A percentile compares a stretch with the other conserved stretches of the same genome.
These are phyloP conservation scores for Cordyceps farinosa DNA, from an alignment of 2,329 filamentous ascomycete species.

Conservation along the genomic window DNA sequence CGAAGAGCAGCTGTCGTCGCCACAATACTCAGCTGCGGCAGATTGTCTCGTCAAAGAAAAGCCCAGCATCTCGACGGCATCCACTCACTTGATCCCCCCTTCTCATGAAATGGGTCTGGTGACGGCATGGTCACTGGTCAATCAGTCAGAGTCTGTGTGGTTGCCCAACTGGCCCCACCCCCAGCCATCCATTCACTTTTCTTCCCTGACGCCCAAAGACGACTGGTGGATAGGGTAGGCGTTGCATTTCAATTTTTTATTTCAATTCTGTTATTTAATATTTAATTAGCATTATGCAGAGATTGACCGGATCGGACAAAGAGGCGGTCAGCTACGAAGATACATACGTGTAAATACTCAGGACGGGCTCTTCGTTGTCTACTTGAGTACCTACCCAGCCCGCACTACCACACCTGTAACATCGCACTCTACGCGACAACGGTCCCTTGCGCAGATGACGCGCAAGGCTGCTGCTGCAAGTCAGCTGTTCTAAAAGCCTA, in stretches of 20 bases:
- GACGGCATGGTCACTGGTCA: constrained; percentile 13
- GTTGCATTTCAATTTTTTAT: background rate
- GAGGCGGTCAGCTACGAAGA: constrained; percentile 1
- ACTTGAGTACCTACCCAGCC: background rate
- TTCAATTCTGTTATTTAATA: background rate
- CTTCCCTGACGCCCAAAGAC: background rate
- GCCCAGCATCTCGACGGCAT: background rate
- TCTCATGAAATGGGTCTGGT: constrained; percentile 13
- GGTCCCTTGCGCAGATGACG: constrained; percentile 8
- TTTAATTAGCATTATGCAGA: background rate
- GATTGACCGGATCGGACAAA: background rate
- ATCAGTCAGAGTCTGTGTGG: constrained; percentile 13
- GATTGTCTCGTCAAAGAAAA: background rate
- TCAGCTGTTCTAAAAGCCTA: constrained; percentile 5
- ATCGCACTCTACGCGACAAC: background rate
- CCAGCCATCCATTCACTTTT: constrained; percentile 18
- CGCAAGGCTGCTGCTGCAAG: constrained; percentile 9
- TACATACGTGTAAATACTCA: constrained; percentile 5
- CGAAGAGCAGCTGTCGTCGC: background rate
- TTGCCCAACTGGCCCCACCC: constrained; percentile 18
- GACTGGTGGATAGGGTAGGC: constrained; percentile 8
- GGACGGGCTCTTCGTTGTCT: background rate
- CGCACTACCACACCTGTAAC: background rate
- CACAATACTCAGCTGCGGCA: constrained; percentile 1
- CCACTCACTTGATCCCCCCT: constrained; percentile 12